Evolutionary conservation across 495 filamentous ascomycete species (phyloP), one percentile per base, ranked within the genome.

Genomic region (Penicillium paxilli): DNA sequence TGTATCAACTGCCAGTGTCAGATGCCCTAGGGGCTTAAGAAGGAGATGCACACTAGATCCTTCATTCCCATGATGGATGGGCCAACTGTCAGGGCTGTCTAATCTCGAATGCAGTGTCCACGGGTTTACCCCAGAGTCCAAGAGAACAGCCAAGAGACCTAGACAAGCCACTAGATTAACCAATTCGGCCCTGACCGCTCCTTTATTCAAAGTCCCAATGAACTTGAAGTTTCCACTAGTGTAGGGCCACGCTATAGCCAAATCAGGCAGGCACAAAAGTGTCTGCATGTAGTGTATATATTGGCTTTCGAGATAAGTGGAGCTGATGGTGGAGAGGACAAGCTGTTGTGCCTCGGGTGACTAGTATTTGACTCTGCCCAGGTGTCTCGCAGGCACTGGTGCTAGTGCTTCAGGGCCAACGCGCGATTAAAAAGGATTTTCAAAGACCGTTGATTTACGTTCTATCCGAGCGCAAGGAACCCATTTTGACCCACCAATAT

Each of bases 341-440:
- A 21, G 20, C 20, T 12, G 17, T 42, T 32, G 25, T 55, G 53
- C 52, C 58, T 59, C 62, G 62, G 62, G 42, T 52, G 54, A 52
- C n/a, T n/a, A n/a, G 46, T 54, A 6, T 20, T 47, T 17, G 41
- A 38, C 35, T 46, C 30, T 47, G 35, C n/a, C n/a, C n/a, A n/a
- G n/a, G n/a, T n/a, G n/a, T n/a, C n/a, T n/a, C n/a, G n/a, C n/a
- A n/a, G n/a, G n/a, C n/a, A n/a, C 16, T 38, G 11, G 17, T 19
- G 35, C 11, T 14, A 32, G 30, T 32, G 30, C 30, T 32, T n/a
- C n/a, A n/a, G n/a, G 30, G 30, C 30, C n/a, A 2, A 32, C 11
- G 30, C 30, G 30, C 30, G 30, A 32, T 32, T 32, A n/a, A 32
- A 32, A 32, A 9, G 47, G 12, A 46, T 33, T 51, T 51, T 11